Percentiles rank a stretch among this genome's conserved stretches.
Conservation (phyloP, 768 basidiomycete species). For the Pholiota molesta region DNA sequence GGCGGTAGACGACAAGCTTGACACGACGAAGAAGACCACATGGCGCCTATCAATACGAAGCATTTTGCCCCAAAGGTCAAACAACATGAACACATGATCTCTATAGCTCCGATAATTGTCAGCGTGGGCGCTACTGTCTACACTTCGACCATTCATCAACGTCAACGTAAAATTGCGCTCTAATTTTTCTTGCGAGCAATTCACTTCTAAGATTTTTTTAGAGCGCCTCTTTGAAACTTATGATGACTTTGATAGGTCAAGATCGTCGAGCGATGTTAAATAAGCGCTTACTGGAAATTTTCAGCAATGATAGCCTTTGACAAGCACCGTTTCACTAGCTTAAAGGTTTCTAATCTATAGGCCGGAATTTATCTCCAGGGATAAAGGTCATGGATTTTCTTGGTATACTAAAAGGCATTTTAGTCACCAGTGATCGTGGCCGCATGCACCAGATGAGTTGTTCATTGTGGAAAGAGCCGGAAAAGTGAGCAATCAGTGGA, state of each 20-base stretch:
- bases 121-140: background rate
- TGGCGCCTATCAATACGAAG: constrained; percentile 18
- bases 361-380: no score
- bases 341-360: no score
- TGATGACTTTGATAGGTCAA: background rate
- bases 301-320: no score
- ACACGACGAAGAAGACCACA: constrained; percentile 24
- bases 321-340: no score
- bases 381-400: no score
- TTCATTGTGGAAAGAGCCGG: background rate
- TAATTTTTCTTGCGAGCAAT: background rate
- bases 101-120: constrained; percentile 5
- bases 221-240: background rate
- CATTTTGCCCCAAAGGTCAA: constrained; percentile 5
- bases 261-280: background rate
- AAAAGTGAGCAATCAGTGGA: background rate
- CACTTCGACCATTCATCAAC: background rate
- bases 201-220: background rate
- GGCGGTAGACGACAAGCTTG: constrained; percentile 8
- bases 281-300: no score
- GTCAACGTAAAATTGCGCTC: background rate
- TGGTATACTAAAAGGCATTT: no score
- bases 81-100: constrained; percentile 10
- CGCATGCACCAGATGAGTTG: background rate
- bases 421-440: background rate